Evolutionary conservation across 2,329 filamentous ascomycete genomes (phyloP).

Genomic region (Truncatella angustata): DNA sequence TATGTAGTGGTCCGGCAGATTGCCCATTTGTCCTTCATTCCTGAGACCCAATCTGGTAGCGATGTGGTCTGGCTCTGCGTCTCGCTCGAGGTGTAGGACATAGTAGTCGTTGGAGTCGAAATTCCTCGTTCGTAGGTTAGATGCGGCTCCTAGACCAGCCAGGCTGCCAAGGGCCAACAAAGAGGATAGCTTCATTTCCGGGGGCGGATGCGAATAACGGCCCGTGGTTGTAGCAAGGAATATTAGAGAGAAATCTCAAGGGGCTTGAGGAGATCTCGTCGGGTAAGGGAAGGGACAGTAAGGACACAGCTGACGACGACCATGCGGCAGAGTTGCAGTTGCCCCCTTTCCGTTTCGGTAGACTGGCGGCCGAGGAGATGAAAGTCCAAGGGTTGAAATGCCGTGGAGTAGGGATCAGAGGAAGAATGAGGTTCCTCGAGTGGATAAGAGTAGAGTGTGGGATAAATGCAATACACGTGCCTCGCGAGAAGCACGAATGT

Average conservation of each 20-base stretch:
- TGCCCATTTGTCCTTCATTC: slow-evolving; percentile 78
- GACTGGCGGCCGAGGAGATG: neutral
- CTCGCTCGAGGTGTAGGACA: slow-evolving; percentile 75
- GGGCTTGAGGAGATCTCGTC: neutral
- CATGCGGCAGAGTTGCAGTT: neutral
- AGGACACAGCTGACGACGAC: neutral
- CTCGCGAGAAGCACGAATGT: neutral
- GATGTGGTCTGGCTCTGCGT: slow-evolving; percentile 64
- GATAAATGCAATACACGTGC: neutral
- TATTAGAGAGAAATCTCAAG: neutral
- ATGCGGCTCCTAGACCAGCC: slow-evolving; percentile 45
- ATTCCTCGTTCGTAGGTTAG: slow-evolving; percentile 57
- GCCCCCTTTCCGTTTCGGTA: neutral
- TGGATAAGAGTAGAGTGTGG: neutral
- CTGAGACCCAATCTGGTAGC: slow-evolving; percentile 71
- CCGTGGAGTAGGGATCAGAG: too few relatives aligned
- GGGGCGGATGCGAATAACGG: neutral
- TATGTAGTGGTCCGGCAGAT: slow-evolving; percentile 78
- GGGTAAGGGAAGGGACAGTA: neutral
- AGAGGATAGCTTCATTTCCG: slow-evolving; percentile 50
- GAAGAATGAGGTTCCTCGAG: too few relatives aligned
- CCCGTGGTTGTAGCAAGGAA: too few relatives aligned
- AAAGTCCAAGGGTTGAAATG: neutral
- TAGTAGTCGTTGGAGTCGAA: slow-evolving; percentile 89
- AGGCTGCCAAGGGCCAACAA: slow-evolving; percentile 48